These are phyloP conservation scores for Hyaloperonospora brassicae DNA, from an alignment of 352 stramenopile species.

Conservation along the genomic window DNA sequence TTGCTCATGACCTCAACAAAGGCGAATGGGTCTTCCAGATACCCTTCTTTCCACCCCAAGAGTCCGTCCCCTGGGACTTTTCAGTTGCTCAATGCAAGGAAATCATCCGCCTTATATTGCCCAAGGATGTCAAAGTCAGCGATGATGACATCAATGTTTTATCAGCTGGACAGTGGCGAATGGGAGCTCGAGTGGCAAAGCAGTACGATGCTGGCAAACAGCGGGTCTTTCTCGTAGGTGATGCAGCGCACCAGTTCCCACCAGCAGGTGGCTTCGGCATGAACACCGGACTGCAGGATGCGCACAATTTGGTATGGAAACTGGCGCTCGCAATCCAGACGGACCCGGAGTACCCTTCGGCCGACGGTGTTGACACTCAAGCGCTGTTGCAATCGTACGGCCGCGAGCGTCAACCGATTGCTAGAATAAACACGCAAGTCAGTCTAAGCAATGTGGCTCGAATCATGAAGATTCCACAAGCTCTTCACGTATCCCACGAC, in stretches of 20 bases:
- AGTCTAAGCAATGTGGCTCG: conserved; percentile 81
- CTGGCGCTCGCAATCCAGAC: conserved; percentile 59
- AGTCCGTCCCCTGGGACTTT: conserved; percentile 60
- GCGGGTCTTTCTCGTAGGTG: conserved; percentile 84
- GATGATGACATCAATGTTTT: conserved; percentile 67
- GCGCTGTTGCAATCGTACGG: conserved; percentile 72
- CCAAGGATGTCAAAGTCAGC: conserved; percentile 10
- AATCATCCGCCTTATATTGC: conserved; percentile 46
- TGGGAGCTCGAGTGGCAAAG: conserved; percentile 88
- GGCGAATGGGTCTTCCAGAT: conserved; percentile 91
- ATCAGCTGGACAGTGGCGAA: conserved; percentile 87
- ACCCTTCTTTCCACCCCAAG: conserved; percentile 86
- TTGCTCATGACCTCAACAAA: conserved; percentile 85
- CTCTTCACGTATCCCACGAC: conserved; percentile 76
- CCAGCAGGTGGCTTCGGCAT: conserved; percentile 89
- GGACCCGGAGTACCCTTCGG: conserved; percentile 2
- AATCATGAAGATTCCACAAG: conserved; percentile 76
- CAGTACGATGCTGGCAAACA: conserved; percentile 58
- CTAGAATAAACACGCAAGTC: conserved; percentile 71
- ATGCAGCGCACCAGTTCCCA: conserved; percentile 89
- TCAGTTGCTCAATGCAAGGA: conserved; percentile 44
- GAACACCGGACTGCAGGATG: conserved; percentile 90
- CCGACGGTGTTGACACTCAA: conserved; percentile 8
- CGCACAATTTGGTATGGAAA: conserved; percentile 90
- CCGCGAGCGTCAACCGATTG: conserved; percentile 61